phyloP scores from a whole-genome alignment of 768 basidiomycete species.

The Serendipita sp. region DNA sequence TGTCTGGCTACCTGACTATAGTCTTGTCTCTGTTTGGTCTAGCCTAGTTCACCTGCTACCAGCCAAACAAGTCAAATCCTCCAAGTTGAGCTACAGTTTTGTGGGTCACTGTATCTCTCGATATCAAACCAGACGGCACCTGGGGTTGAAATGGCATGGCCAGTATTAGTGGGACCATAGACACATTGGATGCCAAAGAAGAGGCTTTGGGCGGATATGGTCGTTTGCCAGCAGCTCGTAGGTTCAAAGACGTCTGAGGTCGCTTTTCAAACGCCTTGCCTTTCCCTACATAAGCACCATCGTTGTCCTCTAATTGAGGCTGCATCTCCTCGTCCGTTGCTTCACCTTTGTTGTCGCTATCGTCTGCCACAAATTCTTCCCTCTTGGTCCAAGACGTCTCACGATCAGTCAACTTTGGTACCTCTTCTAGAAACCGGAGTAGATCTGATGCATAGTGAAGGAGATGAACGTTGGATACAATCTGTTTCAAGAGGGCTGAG shows the following conservation, averaged over 20 bases:
- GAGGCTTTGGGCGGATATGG: conserved; percentile 5
- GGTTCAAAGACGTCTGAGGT: neutral
- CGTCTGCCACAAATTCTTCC: conserved; percentile 33
- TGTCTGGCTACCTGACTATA: no score
- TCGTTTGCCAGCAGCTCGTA: neutral
- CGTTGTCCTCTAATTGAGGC: conserved; percentile 34
- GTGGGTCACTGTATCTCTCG: conserved; percentile 15
- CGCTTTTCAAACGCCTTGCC: neutral
- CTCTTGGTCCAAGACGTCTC: conserved; percentile 65
- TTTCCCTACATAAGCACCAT: conserved; percentile 13
- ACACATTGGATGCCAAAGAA: conserved; percentile 16
- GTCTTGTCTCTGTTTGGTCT: no score
- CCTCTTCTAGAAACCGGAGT: conserved; percentile 57
- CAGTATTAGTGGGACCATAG: conserved; percentile 12
- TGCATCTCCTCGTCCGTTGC: neutral
- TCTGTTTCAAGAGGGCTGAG: conserved; percentile 58
- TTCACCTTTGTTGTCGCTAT: conserved; percentile 40
- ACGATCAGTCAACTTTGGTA: conserved; percentile 43
- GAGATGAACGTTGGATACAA: conserved; percentile 62
- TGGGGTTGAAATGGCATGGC: no score
- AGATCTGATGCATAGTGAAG: conserved; percentile 75
- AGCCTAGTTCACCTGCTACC: no score
- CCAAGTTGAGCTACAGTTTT: no score
- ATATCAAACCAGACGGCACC: conserved; percentile 15
- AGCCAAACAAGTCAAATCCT: no score